Evolutionary conservation across 2,329 filamentous ascomycete species (phyloP).

Genomic region (Aspergillus sp.): DNA sequence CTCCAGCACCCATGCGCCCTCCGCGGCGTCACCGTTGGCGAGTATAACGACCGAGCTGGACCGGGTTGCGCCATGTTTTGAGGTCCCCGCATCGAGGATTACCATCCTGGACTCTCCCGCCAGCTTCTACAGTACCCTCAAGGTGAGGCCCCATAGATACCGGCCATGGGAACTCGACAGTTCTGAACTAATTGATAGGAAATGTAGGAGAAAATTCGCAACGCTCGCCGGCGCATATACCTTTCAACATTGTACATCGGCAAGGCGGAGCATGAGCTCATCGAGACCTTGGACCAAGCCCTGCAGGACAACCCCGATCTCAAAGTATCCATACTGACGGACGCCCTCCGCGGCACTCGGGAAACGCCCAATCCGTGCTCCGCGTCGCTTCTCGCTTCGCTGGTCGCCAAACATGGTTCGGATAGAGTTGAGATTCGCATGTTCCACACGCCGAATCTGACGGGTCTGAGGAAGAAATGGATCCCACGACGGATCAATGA

Average conservation of each 20-base stretch:
- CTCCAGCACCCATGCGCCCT: conserved; percentile 22
- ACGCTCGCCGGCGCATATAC: conserved; percentile 77
- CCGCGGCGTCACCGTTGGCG: conserved; percentile 50
- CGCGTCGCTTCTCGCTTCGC: conserved; percentile 78
- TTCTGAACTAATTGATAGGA: conserved; percentile 1
- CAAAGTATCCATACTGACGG: conserved; percentile 83
- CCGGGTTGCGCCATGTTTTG: conserved; percentile 84
- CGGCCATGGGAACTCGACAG: neutral
- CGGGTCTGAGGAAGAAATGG: conserved; percentile 76
- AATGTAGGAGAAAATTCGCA: conserved; percentile 71
- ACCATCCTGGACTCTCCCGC: conserved; percentile 72
- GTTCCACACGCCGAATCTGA: conserved; percentile 97
- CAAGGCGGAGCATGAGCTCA: conserved; percentile 85
- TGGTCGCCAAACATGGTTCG: conserved; percentile 80
- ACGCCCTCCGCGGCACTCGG: conserved; percentile 84
- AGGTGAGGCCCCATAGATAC: conserved; percentile 53
- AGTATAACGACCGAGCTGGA: conserved; percentile 74
- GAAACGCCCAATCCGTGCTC: conserved; percentile 83
- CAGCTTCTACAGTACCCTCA: conserved; percentile 90
- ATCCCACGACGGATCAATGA: conserved; percentile 92
- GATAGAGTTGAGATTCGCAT: conserved; percentile 88
- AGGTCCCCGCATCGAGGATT: conserved; percentile 76
- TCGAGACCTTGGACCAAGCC: conserved; percentile 72
- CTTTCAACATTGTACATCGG: conserved; percentile 97
- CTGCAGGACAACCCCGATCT: conserved; percentile 72